Conservation (phyloP, 75 land plant genomes). For the Cupressus sempervirens region DNA sequence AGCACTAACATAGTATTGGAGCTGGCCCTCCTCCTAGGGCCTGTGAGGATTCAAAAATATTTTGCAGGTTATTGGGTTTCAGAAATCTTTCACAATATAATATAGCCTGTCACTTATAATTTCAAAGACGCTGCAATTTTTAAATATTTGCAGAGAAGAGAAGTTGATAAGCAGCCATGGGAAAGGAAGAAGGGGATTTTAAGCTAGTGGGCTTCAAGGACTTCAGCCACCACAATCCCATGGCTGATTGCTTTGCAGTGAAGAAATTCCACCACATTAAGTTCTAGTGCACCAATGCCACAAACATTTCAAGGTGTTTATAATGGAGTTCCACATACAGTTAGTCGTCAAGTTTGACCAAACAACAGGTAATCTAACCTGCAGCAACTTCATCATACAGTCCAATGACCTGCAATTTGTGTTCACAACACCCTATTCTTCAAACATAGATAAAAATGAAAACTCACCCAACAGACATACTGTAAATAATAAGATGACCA, state of each 20-base stretch:
- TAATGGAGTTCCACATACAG: slow-evolving; percentile 90
- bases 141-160: background rate
- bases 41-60: too few relatives aligned
- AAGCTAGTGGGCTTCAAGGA: slow-evolving; percentile 61
- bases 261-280: slow-evolving; percentile 90
- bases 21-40: too few relatives aligned
- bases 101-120: too few relatives aligned
- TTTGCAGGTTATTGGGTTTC: too few relatives aligned
- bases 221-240: slow-evolving; percentile 79
- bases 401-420: slow-evolving; percentile 66
- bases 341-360: slow-evolving; percentile 79
- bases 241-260: slow-evolving; percentile 67
- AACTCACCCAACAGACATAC: too few relatives aligned
- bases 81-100: too few relatives aligned
- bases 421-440: slow-evolving; percentile 90
- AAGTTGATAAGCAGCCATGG: background rate
- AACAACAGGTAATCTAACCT: slow-evolving; percentile 79
- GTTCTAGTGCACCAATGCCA: slow-evolving; percentile 84
- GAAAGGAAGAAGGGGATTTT: slow-evolving; percentile 16
- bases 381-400: slow-evolving; percentile 72
- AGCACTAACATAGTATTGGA: too few relatives aligned
- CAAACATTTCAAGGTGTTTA: slow-evolving; percentile 73
- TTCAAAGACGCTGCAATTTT: too few relatives aligned
- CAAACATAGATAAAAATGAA: slow-evolving; percentile 42
- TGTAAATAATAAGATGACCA: too few relatives aligned